Percentiles rank a stretch among this genome's conserved stretches.
Evolutionary conservation across 2,329 filamentous ascomycete genomes (phyloP).

Genomic region (Cylindrodendrum hubeiense): DNA sequence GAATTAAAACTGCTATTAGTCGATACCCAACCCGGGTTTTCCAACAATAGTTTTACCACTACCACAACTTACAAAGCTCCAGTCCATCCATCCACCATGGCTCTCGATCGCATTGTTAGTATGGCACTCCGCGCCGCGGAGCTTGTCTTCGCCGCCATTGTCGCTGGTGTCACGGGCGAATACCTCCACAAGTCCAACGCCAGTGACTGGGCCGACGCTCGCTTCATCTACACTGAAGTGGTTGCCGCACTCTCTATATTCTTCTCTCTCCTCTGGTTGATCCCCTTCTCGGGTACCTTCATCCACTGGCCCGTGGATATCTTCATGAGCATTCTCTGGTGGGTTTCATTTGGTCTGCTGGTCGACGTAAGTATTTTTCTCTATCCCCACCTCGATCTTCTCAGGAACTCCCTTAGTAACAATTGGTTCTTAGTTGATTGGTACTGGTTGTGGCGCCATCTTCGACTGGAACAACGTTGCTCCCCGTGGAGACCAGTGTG

Average conservation of each 20-base stretch:
- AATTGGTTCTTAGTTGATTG: constrained; percentile 50
- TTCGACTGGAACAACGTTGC: constrained; percentile 72
- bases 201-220: constrained; percentile 66
- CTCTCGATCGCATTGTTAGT: constrained; percentile 55
- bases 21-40: background rate
- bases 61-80: background rate
- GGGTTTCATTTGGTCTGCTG: constrained; percentile 75
- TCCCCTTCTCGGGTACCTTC: constrained; percentile 77
- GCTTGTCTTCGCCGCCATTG: constrained; percentile 78
- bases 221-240: constrained; percentile 82
- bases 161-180: constrained; percentile 76
- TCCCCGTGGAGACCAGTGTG: constrained; percentile 66
- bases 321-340: constrained; percentile 77
- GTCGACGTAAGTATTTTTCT: constrained; percentile 64
- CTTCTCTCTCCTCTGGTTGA: constrained; percentile 77
- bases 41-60: constrained; percentile 4
- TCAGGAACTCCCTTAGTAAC: constrained; percentile 22
- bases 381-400: background rate
- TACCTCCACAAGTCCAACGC: constrained; percentile 68
- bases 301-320: constrained; percentile 79
- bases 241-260: constrained; percentile 77
- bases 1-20: background rate
- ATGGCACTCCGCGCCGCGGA: constrained; percentile 58
- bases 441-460: constrained; percentile 64
- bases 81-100: constrained; percentile 47